Evolutionary conservation across 2,329 filamentous ascomycete species (phyloP).

Genomic region (Gliomastix tumulicola): DNA sequence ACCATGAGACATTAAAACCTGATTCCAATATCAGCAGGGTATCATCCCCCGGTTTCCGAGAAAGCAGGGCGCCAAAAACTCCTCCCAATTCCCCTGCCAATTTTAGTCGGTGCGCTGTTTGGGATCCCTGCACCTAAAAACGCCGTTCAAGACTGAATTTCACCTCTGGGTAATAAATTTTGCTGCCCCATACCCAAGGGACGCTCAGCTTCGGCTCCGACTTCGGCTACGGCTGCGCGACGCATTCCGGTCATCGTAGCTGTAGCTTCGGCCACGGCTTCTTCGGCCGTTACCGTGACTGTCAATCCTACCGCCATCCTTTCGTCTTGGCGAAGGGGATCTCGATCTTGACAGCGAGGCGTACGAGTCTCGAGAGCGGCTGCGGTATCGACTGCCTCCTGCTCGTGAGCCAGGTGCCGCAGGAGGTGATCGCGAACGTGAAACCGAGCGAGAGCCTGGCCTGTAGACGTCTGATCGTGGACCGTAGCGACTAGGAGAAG

Average conservation of each 20-base stretch:
- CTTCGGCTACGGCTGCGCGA: slow-evolving; percentile 29
- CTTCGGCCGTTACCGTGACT: slow-evolving; percentile 28
- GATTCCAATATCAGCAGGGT: no score
- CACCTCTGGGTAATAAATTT: no score
- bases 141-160: no score
- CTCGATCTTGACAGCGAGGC: slow-evolving; percentile 41
- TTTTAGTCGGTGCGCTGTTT: no score
- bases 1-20: no score
- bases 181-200: no score
- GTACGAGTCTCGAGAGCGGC: slow-evolving; percentile 34
- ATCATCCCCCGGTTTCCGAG: no score
- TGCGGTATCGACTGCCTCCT: slow-evolving; percentile 32
- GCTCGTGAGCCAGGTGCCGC: slow-evolving; percentile 11
- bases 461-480: slow-evolving; percentile 52
- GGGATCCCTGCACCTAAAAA: no score
- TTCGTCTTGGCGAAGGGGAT: slow-evolving; percentile 27
- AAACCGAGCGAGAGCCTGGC: slow-evolving; percentile 46
- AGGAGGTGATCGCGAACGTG: slow-evolving; percentile 31
- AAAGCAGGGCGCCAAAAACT: no score
- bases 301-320: slow-evolving; percentile 18
- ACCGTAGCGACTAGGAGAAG: slow-evolving; percentile 28
- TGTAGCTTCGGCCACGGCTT: slow-evolving; percentile 36
- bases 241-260: slow-evolving; percentile 27
- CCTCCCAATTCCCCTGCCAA: no score
- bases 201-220: no score